A percentile compares a stretch with the other conserved stretches of the same genome.
Conservation (phyloP, 331 rosid genomes). For the Spiraea crenata region DNA sequence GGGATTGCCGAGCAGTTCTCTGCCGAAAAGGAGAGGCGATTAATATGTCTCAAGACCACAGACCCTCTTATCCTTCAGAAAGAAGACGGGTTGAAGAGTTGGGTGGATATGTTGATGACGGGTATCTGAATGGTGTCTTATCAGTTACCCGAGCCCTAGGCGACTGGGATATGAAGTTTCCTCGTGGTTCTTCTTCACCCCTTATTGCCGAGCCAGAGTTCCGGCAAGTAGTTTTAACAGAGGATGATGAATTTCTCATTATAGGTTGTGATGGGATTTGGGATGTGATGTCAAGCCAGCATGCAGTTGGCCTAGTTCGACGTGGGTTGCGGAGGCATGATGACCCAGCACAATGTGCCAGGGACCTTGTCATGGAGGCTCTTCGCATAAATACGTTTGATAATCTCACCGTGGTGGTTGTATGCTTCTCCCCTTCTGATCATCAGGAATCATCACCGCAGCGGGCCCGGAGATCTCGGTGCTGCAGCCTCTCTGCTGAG, state of each 20-base stretch:
- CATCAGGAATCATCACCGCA: conserved; percentile 46
- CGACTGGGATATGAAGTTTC: conserved; percentile 96
- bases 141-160: conserved; percentile 90
- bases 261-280: conserved; percentile 99
- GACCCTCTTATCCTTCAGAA: conserved; percentile 68
- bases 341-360: conserved; percentile 74
- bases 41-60: conserved; percentile 95
- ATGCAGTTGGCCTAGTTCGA: conserved; percentile 78
- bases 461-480: conserved; percentile 53
- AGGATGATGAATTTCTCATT: conserved; percentile 93
- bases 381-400: conserved; percentile 68
- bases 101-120: conserved; percentile 82
- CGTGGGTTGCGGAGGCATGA: conserved; percentile 74
- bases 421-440: conserved; percentile 66
- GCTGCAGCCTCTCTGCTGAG: conserved; percentile 88
- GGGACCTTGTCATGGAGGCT: conserved; percentile 89
- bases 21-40: conserved; percentile 86
- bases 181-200: conserved; percentile 74
- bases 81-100: conserved; percentile 68
- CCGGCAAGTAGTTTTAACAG: conserved; percentile 55
- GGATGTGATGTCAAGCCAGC: conserved; percentile 92
- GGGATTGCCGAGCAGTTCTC: conserved; percentile 97
- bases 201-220: conserved; percentile 93
- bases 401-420: conserved; percentile 77
- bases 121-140: conserved; percentile 83